Percentiles rank a stretch among this genome's conserved stretches.
phyloP scores from a whole-genome alignment of 2,329 filamentous ascomycete species.

The Emericellopsis cladophorae region DNA sequence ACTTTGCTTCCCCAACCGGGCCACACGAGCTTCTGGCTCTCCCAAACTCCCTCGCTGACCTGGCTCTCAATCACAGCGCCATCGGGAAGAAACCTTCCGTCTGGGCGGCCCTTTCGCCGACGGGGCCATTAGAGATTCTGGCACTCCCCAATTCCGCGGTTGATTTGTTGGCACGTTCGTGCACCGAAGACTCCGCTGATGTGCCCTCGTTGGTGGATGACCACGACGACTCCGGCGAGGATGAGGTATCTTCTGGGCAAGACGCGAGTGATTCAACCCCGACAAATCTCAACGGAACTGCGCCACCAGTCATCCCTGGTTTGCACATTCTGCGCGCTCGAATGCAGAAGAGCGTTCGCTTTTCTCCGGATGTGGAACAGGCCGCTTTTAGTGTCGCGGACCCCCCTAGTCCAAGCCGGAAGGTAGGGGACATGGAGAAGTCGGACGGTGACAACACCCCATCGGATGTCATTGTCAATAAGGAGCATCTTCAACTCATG shows the following conservation, averaged over 20 bases:
- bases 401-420: constrained; percentile 33
- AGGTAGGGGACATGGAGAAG: neutral
- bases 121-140: constrained; percentile 31
- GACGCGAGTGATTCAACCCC: neutral
- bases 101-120: constrained; percentile 17
- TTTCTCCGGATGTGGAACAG: constrained; percentile 54
- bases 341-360: constrained; percentile 35
- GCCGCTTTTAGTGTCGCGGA: constrained; percentile 43
- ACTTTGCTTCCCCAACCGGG: constrained; percentile 23
- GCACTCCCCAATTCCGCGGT: constrained; percentile 40
- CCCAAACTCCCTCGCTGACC: constrained; percentile 39
- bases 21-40: constrained; percentile 34
- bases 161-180: constrained; percentile 13
- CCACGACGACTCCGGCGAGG: too few species aligned
- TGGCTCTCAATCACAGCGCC: constrained; percentile 3
- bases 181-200: too few species aligned
- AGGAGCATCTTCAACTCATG: constrained; percentile 84
- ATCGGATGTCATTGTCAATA: constrained; percentile 24
- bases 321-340: neutral
- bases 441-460: neutral
- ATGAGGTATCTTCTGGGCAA: too few species aligned
- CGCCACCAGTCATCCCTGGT: neutral
- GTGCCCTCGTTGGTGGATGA: too few species aligned
- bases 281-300: neutral
- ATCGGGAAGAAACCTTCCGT: too few species aligned